phyloP scores from a whole-genome alignment of 768 basidiomycete genomes.

The Russula sp. region DNA sequence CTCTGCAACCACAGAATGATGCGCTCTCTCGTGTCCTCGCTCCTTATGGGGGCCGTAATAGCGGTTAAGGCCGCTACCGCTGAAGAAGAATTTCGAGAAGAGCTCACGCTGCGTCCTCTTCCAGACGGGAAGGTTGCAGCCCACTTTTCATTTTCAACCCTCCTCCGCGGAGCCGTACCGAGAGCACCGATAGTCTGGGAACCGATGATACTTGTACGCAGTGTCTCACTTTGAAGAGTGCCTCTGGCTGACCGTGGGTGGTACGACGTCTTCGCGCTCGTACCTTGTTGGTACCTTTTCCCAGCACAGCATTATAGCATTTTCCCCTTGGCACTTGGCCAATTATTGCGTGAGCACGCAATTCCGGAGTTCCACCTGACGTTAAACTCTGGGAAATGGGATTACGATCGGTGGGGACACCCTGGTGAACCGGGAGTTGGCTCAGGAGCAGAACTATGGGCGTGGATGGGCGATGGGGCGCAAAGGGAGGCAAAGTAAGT shows the following conservation, averaged over 20 bases:
- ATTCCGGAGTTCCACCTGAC: slow-evolving; percentile 87
- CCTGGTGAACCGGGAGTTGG: slow-evolving; percentile 74
- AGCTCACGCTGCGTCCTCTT: slow-evolving; percentile 56
- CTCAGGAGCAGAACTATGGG: slow-evolving; percentile 87
- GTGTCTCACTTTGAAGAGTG: not conserved
- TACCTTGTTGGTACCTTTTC: not conserved
- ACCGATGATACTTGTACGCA: slow-evolving; percentile 48
- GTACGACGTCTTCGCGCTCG: not conserved
- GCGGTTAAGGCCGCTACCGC: not conserved
- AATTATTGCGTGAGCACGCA: slow-evolving; percentile 81
- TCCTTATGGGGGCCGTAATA: not conserved
- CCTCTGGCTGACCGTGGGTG: not conserved
- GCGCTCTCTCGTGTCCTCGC: slow-evolving; percentile 4
- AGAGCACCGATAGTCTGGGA: slow-evolving; percentile 51
- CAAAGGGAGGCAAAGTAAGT: slow-evolving; percentile 41
- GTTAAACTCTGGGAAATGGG: slow-evolving; percentile 91
- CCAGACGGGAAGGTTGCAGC: slow-evolving; percentile 80
- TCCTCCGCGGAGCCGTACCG: slow-evolving; percentile 52
- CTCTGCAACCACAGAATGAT: slow-evolving; percentile 6
- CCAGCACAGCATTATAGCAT: slow-evolving; percentile 82
- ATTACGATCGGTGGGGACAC: slow-evolving; percentile 79
- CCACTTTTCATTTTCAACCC: slow-evolving; percentile 74
- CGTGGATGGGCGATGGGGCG: slow-evolving; percentile 78
- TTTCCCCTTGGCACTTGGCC: slow-evolving; percentile 83
- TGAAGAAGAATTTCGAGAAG: slow-evolving; percentile 47